Conservation (phyloP, 805 yeast genomes). For the Candida glaebosa region DNA sequence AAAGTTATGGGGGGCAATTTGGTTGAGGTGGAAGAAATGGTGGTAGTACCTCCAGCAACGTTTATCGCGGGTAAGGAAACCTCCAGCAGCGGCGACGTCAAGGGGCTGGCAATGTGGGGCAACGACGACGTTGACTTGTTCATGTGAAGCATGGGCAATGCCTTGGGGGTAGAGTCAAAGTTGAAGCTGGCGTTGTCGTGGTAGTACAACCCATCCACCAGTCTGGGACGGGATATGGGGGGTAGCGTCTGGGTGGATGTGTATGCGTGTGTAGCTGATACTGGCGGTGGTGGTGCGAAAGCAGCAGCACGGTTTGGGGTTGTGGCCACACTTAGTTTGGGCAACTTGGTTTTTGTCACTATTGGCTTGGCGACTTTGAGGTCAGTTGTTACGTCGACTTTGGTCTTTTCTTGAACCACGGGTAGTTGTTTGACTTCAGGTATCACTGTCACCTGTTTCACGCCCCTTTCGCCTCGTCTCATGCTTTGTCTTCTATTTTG, state of each 20-base stretch:
- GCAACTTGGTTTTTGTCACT: not conserved
- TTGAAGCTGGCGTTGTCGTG: not conserved
- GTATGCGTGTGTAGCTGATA: constrained; percentile 1
- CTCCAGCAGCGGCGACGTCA: not conserved
- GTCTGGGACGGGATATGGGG: not conserved
- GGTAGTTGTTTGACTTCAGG: constrained; percentile 28
- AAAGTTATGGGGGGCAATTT: not conserved
- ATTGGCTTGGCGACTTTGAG: not conserved
- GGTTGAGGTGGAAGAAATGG: not conserved
- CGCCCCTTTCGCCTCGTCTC: constrained; percentile 44
- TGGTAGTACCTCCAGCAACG: too few species aligned
- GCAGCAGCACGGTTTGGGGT: constrained; percentile 7
- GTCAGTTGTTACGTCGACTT: not conserved
- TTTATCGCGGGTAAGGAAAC: not conserved
- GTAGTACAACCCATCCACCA: not conserved
- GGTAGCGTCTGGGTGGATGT: constrained; percentile 3
- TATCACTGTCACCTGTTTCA: constrained; percentile 40
- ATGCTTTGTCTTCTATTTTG: constrained; percentile 90
- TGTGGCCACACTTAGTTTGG: not conserved
- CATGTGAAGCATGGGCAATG: constrained; percentile 1
- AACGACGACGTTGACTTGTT: not conserved
- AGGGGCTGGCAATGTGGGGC: not conserved
- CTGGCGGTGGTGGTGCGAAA: constrained; percentile 1
- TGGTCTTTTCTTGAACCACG: not conserved
- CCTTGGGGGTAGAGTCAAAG: not conserved